Evolutionary conservation across 2,329 filamentous ascomycete species (phyloP).

Genomic region (Botrytis hyacinthi): DNA sequence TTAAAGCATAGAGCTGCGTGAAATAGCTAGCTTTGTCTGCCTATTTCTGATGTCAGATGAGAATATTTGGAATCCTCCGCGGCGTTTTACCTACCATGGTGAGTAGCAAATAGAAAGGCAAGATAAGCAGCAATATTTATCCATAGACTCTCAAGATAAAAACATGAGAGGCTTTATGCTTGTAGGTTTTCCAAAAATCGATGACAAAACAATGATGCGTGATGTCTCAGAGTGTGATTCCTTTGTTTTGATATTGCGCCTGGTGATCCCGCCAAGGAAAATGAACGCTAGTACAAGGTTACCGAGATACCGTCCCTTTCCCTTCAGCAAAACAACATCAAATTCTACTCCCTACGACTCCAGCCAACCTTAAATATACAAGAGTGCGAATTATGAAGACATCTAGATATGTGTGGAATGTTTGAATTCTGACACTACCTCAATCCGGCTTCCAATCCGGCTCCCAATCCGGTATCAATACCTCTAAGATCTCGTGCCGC

Average conservation of each 20-base stretch:
- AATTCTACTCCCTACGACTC: background rate
- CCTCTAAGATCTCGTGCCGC: background rate
- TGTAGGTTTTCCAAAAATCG: background rate
- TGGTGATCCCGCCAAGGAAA: background rate
- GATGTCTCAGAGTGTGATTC: background rate
- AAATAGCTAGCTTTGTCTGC: slow-evolving; percentile 21
- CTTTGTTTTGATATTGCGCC: background rate
- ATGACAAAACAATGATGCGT: background rate
- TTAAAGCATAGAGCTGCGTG: slow-evolving; percentile 30
- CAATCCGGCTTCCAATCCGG: no score
- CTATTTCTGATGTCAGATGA: slow-evolving; percentile 10
- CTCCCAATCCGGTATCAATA: background rate
- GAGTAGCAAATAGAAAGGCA: background rate
- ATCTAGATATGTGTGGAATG: background rate
- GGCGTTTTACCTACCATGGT: slow-evolving; percentile 6
- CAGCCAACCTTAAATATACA: background rate
- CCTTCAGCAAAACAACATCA: background rate
- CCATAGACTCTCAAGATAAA: background rate
- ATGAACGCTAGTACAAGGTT: background rate
- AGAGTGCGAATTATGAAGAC: background rate
- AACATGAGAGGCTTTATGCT: background rate
- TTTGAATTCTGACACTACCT: background rate
- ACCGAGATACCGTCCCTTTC: background rate
- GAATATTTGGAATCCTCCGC: background rate
- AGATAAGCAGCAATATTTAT: background rate